phyloP scores from a whole-genome alignment of 805 yeast genomes.

The Jamesozyma jinghongensis region DNA sequence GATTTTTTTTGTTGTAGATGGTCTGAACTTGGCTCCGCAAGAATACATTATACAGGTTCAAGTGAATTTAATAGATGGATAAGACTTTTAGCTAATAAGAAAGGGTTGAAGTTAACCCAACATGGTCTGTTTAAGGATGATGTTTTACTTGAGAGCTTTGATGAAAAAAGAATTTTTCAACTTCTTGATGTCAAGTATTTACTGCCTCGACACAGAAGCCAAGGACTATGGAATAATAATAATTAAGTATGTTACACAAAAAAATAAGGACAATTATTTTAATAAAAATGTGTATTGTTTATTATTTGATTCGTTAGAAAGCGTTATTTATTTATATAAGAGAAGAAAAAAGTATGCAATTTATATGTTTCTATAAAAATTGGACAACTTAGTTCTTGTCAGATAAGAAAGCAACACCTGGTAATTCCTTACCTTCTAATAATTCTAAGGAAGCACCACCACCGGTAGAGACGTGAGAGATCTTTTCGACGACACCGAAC shows the following conservation, averaged over 20 bases:
- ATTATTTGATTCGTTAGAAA: slow-evolving; percentile 3
- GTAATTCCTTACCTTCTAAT: slow-evolving; percentile 96
- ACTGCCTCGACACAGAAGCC: slow-evolving; percentile 3
- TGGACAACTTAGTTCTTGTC: slow-evolving; percentile 41
- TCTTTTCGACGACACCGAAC: slow-evolving; percentile 91
- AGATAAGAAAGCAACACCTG: slow-evolving; percentile 93
- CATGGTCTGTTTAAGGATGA: slow-evolving; percentile 25
- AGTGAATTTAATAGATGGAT: slow-evolving; percentile 26
- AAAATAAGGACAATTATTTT: neutral
- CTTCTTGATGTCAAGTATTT: slow-evolving; percentile 16
- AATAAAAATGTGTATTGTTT: neutral
- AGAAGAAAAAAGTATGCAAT: neutral
- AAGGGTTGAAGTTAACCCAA: slow-evolving; percentile 24
- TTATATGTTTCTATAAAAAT: neutral
- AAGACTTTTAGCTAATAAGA: slow-evolving; percentile 18
- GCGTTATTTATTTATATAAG: slow-evolving; percentile 3
- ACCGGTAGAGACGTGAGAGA: slow-evolving; percentile 98
- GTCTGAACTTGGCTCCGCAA: slow-evolving; percentile 27
- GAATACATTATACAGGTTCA: slow-evolving; percentile 28
- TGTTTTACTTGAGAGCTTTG: slow-evolving; percentile 18
- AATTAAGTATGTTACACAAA: too few relatives aligned
- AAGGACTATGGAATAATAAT: slow-evolving; percentile 8
- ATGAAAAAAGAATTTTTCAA: slow-evolving; percentile 21
- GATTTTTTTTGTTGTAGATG: slow-evolving; percentile 27
- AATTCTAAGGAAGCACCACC: slow-evolving; percentile 99